phyloP scores from a whole-genome alignment of 73 alveolate species.

The Tetrahymena elliotti region DNA sequence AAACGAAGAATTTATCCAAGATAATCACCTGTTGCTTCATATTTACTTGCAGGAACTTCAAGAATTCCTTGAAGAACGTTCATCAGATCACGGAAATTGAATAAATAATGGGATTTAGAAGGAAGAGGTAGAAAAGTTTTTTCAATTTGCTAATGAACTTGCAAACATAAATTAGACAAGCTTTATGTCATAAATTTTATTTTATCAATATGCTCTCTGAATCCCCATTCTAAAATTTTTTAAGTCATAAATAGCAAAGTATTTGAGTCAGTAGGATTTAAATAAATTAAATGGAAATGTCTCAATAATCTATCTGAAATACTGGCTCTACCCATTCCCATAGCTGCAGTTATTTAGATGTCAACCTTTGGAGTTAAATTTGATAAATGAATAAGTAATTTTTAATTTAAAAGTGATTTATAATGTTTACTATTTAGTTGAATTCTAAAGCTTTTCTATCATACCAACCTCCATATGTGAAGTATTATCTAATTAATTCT shows the following conservation, averaged over 20 bases:
- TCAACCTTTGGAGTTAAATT: background rate
- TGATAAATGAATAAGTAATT: too few relatives aligned
- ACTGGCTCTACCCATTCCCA: conserved; percentile 60
- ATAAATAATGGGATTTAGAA: conserved; percentile 80
- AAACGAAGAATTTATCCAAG: conserved; percentile 56
- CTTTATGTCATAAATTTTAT: conserved; percentile 49
- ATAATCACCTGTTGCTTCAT: conserved; percentile 53
- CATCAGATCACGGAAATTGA: conserved; percentile 83
- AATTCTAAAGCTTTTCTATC: conserved; percentile 79
- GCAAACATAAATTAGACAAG: conserved; percentile 61
- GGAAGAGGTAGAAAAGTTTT: conserved; percentile 84
- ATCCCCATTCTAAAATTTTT: conserved; percentile 74
- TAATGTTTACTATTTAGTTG: conserved; percentile 16
- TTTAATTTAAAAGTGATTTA: too few relatives aligned
- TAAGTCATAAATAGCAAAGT: conserved; percentile 70
- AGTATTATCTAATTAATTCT: conserved; percentile 87
- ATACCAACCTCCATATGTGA: conserved; percentile 90
- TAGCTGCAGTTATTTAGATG: conserved; percentile 57
- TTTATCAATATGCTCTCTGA: conserved; percentile 66
- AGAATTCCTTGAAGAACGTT: conserved; percentile 78
- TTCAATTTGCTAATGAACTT: conserved; percentile 69
- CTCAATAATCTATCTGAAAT: conserved; percentile 79
- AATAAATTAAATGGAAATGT: conserved; percentile 73
- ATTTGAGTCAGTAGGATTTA: conserved; percentile 68
- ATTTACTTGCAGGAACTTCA: conserved; percentile 69